Evolutionary conservation across 2,329 filamentous ascomycete genomes (phyloP), one percentile per base, ranked within the genome.

Genomic region (Apiospora pterosperma): DNA sequence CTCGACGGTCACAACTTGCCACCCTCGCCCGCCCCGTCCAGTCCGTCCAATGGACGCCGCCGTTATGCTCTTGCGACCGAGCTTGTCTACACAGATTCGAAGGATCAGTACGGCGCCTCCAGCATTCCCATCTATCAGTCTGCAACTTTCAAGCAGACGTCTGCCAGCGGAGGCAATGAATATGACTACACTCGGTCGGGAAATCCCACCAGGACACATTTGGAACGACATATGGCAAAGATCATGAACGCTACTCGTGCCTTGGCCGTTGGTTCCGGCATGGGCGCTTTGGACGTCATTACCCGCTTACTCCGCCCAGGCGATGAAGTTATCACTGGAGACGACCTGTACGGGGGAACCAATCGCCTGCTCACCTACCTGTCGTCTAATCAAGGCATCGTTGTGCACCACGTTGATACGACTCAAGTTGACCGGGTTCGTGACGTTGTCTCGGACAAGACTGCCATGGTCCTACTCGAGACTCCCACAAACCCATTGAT

Each of bases 111-210:
- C 83, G 96, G 96, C 75, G 88, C 96, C 65, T 97, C 93, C 72
- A 98, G 94, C 78, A 90, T 97, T 72, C 96, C 96, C 63, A 98
- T 99, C 75, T 99, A 99, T 79, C 96, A 97, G 85, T 97, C 93
- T 60, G 96, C 96, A 60, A 99, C 96, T 41, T 99, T 99, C 84
- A 99, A 99, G 81, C 96, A 98, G 80, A 87, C 87, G 25, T 92
- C 91, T 21, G 90, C 91, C 67, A 85, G 80, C 58, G 93, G 92
- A 66, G 93, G 92, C 66, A 91, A 87, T 74, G 94, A 98, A 79
- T 99, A 98, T 79, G 96, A 99, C 82, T 99, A 99, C 82, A 98
- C 96, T 66, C 92, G 96, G 67, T 98, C 94, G 39, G 96, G 96
- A 64, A 99, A 99, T 77, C 96, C 96, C 21, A 99, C 96, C 65